A percentile compares a stretch with the other conserved stretches of the same genome.
phyloP scores from a whole-genome alignment of 2,329 filamentous ascomycete species.

The Beauveria rudraprayagi region DNA sequence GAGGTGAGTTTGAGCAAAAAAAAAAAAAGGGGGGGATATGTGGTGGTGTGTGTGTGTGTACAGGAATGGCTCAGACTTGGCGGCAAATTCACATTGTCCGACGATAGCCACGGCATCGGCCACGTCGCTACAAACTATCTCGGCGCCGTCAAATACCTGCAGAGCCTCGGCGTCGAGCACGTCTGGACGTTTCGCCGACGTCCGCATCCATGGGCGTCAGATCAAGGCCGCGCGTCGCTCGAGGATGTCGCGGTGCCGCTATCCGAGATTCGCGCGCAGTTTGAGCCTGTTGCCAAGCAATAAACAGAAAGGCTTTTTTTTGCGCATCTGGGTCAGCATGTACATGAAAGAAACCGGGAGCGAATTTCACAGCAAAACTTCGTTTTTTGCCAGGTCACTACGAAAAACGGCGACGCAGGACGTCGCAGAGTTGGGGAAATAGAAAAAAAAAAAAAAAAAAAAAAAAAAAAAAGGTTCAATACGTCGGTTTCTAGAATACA shows the following conservation, averaged over 20 bases:
- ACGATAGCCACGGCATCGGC: conserved; percentile 84
- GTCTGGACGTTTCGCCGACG: conserved; percentile 49
- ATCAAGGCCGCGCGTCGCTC: conserved; percentile 27
- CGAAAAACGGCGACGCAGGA: neutral
- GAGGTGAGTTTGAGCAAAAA: conserved; percentile 46
- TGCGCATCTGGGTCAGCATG: too few relatives aligned
- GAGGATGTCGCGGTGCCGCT: conserved; percentile 37
- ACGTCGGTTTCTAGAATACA: neutral
- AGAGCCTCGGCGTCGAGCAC: conserved; percentile 53
- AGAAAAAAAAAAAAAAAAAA: neutral
- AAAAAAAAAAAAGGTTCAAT: neutral
- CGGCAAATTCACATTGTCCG: conserved; percentile 82
- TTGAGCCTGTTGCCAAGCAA: conserved; percentile 9
- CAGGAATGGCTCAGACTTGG: conserved; percentile 64
- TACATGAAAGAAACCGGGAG: neutral
- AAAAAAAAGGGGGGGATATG: too few relatives aligned
- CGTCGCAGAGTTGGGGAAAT: neutral
- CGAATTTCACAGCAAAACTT: neutral
- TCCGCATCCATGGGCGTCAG: conserved; percentile 22
- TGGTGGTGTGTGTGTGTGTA: too few relatives aligned
- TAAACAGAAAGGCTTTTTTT: neutral
- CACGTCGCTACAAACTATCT: conserved; percentile 84
- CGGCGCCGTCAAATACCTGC: conserved; percentile 62
- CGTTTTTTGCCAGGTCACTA: neutral
- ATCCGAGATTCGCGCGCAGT: conserved; percentile 28